Evolutionary conservation across 176 grass and related monocot species (phyloP).

Genomic region (Oryza meridionalis): DNA sequence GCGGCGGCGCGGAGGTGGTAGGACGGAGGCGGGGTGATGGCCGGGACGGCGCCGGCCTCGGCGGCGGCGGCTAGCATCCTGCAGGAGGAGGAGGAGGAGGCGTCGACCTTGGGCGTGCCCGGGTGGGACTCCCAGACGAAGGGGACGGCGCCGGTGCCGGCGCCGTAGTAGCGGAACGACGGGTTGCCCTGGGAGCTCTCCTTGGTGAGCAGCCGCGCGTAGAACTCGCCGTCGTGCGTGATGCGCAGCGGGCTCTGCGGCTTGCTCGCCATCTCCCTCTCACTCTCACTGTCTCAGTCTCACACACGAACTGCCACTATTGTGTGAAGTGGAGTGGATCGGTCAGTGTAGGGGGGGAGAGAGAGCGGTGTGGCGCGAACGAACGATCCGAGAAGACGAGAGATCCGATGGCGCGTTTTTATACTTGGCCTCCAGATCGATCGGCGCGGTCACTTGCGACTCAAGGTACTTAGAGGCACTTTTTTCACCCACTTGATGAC

Average conservation of each 20-base stretch:
- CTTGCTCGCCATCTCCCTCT: conserved; percentile 9
- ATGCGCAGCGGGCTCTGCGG: conserved; percentile 56
- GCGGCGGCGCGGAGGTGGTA: conserved; percentile 38
- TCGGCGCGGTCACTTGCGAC: conserved; percentile 36
- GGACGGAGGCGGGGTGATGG: conserved; percentile 75
- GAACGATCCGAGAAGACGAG: conserved; percentile 46
- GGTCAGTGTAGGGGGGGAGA: not conserved
- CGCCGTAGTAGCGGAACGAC: conserved; percentile 93
- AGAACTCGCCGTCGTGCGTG: conserved; percentile 84
- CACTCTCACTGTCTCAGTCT: no score
- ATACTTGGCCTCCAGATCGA: conserved; percentile 24
- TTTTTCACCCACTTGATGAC: conserved; percentile 35
- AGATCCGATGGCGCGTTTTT: conserved; percentile 50
- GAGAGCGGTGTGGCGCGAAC: not conserved
- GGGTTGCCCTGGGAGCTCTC: conserved; percentile 67
- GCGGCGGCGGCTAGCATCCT: not conserved
- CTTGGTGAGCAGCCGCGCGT: conserved; percentile 79
- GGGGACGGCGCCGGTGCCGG: conserved; percentile 70
- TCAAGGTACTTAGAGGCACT: conserved; percentile 11
- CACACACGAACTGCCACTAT: not conserved
- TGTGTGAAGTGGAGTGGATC: not conserved
- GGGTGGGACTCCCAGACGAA: conserved; percentile 95
- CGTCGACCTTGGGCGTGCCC: conserved; percentile 77
- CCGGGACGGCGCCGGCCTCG: conserved; percentile 22
- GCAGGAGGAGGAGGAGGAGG: conserved; percentile 20